A percentile compares a stretch with the other conserved stretches of the same genome.
Conservation (phyloP, 2,329 filamentous ascomycete genomes). For the Daldinia sp. region DNA sequence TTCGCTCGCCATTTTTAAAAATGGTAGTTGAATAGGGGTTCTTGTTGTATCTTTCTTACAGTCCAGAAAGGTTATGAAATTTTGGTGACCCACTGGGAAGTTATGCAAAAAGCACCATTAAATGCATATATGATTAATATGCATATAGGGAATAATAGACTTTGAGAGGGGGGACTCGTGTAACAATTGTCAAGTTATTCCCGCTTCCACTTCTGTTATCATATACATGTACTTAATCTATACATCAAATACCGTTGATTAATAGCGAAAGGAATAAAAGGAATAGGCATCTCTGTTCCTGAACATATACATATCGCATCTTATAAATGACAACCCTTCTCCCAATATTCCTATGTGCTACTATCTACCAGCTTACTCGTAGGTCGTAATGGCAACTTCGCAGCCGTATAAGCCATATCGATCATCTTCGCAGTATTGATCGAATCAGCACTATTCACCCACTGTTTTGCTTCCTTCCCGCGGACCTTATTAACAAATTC, state of each 20-base stretch:
- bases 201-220: neutral
- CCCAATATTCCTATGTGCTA: neutral
- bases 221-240: neutral
- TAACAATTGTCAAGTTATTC: neutral
- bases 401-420: slow-evolving; percentile 55
- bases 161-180: neutral
- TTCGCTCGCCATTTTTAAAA: slow-evolving; percentile 43
- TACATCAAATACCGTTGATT: neutral
- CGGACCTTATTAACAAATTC: slow-evolving; percentile 56
- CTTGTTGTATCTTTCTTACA: neutral
- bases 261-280: neutral
- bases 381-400: slow-evolving; percentile 51
- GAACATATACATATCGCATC: neutral
- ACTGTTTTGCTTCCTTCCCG: slow-evolving; percentile 51
- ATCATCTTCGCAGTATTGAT: slow-evolving; percentile 56
- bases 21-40: neutral
- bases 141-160: neutral
- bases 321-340: neutral
- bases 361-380: slow-evolving; percentile 35
- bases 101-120: neutral
- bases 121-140: neutral
- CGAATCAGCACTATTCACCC: slow-evolving; percentile 54
- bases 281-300: neutral
- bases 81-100: neutral
- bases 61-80: neutral